Percentiles rank a stretch among this genome's conserved stretches.
Conservation (phyloP, 768 basidiomycete genomes). For the Saitozyma sp. region DNA sequence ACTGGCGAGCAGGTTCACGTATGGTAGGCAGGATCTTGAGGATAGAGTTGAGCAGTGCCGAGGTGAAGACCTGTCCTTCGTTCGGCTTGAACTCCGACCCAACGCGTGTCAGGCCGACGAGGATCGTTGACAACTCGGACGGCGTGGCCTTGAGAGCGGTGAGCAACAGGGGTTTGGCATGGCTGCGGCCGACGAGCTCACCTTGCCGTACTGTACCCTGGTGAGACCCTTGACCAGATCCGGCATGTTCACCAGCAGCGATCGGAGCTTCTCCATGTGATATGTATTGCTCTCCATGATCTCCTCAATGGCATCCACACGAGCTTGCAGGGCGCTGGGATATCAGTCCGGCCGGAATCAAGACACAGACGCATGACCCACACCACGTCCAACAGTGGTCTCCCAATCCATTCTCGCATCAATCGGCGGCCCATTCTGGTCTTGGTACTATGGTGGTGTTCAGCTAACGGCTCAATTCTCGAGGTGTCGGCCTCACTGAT, state of each 20-base stretch:
- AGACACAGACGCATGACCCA: slow-evolving; percentile 45
- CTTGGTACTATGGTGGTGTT: slow-evolving; percentile 57
- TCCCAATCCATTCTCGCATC: slow-evolving; percentile 80
- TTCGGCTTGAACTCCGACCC: slow-evolving; percentile 60
- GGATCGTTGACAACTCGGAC: slow-evolving; percentile 71
- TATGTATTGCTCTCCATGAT: slow-evolving; percentile 64
- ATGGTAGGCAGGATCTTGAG: slow-evolving; percentile 69
- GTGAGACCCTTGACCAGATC: slow-evolving; percentile 84
- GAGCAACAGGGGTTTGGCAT: too few species aligned
- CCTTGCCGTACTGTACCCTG: slow-evolving; percentile 87
- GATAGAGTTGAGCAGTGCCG: slow-evolving; percentile 69
- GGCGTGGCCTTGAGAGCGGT: slow-evolving; percentile 63
- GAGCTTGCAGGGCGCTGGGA: slow-evolving; percentile 67
- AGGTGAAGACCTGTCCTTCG: slow-evolving; percentile 63
- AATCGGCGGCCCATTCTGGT: slow-evolving; percentile 86
- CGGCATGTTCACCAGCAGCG: slow-evolving; percentile 68
- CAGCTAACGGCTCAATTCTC: neutral
- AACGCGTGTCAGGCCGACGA: slow-evolving; percentile 73
- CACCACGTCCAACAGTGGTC: slow-evolving; percentile 74
- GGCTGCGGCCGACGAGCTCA: slow-evolving; percentile 46
- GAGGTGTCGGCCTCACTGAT: slow-evolving; percentile 55
- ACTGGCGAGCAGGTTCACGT: slow-evolving; percentile 58
- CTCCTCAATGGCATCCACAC: slow-evolving; percentile 83
- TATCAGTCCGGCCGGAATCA: neutral
- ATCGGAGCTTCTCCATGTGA: slow-evolving; percentile 66